Conservation (phyloP, 2,329 filamentous ascomycete species). For the Aspergillus chevalieri region DNA sequence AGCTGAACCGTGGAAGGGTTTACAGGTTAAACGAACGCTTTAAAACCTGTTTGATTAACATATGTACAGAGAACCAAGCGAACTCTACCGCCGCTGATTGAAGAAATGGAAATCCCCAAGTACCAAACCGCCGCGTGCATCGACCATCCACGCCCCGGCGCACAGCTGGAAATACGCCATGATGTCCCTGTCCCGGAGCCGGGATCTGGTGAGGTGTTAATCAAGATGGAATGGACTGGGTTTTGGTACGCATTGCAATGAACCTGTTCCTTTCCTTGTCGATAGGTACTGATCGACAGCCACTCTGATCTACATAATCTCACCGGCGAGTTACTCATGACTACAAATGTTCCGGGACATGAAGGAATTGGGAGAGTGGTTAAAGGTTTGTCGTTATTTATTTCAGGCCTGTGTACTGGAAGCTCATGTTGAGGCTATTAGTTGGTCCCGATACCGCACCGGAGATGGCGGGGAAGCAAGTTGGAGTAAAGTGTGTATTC, state of each 20-base stretch:
- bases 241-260: slow-evolving; percentile 23
- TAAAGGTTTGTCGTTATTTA: neutral
- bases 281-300: slow-evolving; percentile 3
- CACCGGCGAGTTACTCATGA: slow-evolving; percentile 25
- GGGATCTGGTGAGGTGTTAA: slow-evolving; percentile 28
- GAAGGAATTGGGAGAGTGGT: slow-evolving; percentile 36
- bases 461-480: neutral
- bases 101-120: neutral
- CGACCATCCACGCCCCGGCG: slow-evolving; percentile 27
- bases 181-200: slow-evolving; percentile 29
- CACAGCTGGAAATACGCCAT: slow-evolving; percentile 30
- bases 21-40: no score
- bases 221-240: slow-evolving; percentile 36
- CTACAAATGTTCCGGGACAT: slow-evolving; percentile 33
- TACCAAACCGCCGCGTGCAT: slow-evolving; percentile 15
- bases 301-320: slow-evolving; percentile 37
- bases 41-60: no score
- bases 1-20: no score
- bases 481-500: neutral
- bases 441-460: neutral
- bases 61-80: no score
- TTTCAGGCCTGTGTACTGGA: neutral
- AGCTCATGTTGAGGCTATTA: neutral
- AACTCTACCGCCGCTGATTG: neutral
- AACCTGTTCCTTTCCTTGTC: neutral